Conservation (phyloP, 768 basidiomycete genomes). For the Naematelia aurantialba region DNA sequence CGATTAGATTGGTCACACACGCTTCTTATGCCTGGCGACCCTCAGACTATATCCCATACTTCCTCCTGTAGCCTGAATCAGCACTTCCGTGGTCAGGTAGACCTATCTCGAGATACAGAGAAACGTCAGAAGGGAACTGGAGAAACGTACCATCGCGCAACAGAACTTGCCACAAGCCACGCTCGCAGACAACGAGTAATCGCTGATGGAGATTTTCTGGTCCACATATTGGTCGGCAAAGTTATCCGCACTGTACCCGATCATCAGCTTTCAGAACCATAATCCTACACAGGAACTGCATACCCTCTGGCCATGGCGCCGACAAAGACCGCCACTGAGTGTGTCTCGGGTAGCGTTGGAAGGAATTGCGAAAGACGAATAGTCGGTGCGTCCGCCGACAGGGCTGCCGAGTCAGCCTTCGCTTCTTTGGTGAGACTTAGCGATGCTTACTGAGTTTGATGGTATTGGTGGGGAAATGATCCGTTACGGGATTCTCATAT, state of each 20-base stretch:
- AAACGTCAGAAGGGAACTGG: slow-evolving; percentile 2
- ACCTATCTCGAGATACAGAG: background rate
- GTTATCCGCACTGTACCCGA: slow-evolving; percentile 63
- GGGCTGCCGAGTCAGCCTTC: slow-evolving; percentile 57
- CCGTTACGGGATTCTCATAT: slow-evolving; percentile 79
- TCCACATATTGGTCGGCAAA: slow-evolving; percentile 94
- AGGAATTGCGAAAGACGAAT: slow-evolving; percentile 77
- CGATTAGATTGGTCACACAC: too few relatives aligned
- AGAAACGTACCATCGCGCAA: slow-evolving; percentile 40
- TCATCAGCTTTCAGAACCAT: background rate
- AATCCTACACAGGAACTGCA: slow-evolving; percentile 10
- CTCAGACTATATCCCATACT: slow-evolving; percentile 76
- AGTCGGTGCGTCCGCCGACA: slow-evolving; percentile 85
- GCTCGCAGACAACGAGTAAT: slow-evolving; percentile 80
- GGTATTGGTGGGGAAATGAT: slow-evolving; percentile 91
- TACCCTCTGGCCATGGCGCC: slow-evolving; percentile 94
- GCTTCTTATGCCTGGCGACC: too few relatives aligned
- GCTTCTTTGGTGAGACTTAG: background rate
- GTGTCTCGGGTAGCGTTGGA: slow-evolving; percentile 76
- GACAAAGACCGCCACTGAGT: slow-evolving; percentile 89
- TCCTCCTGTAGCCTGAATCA: slow-evolving; percentile 95
- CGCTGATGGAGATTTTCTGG: slow-evolving; percentile 92
- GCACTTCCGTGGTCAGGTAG: slow-evolving; percentile 62
- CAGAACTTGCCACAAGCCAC: slow-evolving; percentile 96
- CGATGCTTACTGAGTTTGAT: slow-evolving; percentile 77